Evolutionary conservation across 1,284 basidiomycete species (phyloP), one percentile per base, ranked within the genome.

Genomic region (Ganoderma lingzhi): DNA sequence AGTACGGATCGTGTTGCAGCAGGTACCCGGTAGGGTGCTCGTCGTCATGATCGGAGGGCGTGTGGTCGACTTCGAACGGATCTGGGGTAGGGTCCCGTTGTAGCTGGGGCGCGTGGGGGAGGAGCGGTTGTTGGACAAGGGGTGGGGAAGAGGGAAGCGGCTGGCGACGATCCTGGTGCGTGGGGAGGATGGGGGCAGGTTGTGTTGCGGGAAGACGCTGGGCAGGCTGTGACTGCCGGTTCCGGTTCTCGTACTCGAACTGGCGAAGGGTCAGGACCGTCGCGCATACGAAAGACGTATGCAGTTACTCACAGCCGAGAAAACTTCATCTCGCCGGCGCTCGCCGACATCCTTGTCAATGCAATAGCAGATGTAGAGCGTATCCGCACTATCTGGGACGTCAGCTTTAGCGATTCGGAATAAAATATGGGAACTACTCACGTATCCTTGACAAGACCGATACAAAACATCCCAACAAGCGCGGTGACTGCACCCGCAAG

Each of bases 291-390:
- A 6, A 44, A 30, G 8, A 62, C 42, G 30, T 59, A 12, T 30
- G n/a, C 23, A 32, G 32, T 14, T 32, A 85, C 92, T 79, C 77
- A 95, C 90, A 51, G 91, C 89, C 62, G 86, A 82, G 71, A 91
- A 91, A 14, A 94, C 93, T 76, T 93, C 90, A 62, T 88, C 86
- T 64, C 87, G 85, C 70, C 88, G 88, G 60, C 83, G 82, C 55
- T 87, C 86, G 0, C 92, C 93, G 1, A 86, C 82, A 63, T 93
- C 93, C 73, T 91, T 90, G 78, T 96, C 95, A 65, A 97, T 94
- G 75, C 94, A 94, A 77, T 95, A 95, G 77, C 96, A 97, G 53
- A 97, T 86, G 78, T 95, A 97, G 64, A 97, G 77, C 2, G 95
- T 92, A 77, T 97, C 95, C 68, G 93, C 91, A 42, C 84, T 87